Percentiles rank a stretch among this genome's conserved stretches.
Conservation (phyloP, 2,329 filamentous ascomycete genomes). For the Stromatinia cepivora region DNA sequence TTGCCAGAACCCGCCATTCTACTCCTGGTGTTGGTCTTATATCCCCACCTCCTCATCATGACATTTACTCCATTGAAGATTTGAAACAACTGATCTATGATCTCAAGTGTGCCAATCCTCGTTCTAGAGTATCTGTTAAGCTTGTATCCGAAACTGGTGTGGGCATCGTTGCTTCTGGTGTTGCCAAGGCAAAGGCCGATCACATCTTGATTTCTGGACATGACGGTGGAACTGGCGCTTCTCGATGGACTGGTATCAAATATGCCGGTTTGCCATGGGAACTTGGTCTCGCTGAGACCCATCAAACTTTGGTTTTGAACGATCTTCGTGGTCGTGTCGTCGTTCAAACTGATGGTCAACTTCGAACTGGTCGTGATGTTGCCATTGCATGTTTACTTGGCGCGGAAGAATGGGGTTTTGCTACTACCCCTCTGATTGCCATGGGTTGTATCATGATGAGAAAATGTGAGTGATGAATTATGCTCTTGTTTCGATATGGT, state of each 20-base stretch:
- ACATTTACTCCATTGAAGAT: constrained; percentile 98
- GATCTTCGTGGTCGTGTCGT: constrained; percentile 93
- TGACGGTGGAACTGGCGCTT: constrained; percentile 94
- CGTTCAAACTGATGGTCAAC: constrained; percentile 93
- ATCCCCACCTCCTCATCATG: constrained; percentile 93
- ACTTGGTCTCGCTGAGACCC: constrained; percentile 91
- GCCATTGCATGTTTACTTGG: constrained; percentile 92
- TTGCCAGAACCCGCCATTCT: constrained; percentile 91
- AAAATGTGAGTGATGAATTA: constrained; percentile 48
- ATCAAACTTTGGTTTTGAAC: constrained; percentile 94
- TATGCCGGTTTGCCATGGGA: constrained; percentile 97
- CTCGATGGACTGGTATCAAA: constrained; percentile 97
- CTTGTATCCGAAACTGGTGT: constrained; percentile 97
- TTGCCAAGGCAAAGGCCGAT: constrained; percentile 95
- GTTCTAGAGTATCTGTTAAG: constrained; percentile 91
- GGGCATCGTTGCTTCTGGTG: constrained; percentile 95
- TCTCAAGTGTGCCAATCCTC: constrained; percentile 92
- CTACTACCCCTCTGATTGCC: constrained; percentile 89
- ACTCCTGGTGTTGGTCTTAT: constrained; percentile 96
- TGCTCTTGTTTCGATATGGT: not conserved
- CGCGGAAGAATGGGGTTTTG: constrained; percentile 98
- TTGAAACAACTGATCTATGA: constrained; percentile 98
- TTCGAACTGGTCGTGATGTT: constrained; percentile 89
- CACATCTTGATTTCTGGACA: constrained; percentile 97
- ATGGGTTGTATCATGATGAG: constrained; percentile 98